phyloP scores from a whole-genome alignment of 768 basidiomycete genomes.

The Rhizopogon rudus region DNA sequence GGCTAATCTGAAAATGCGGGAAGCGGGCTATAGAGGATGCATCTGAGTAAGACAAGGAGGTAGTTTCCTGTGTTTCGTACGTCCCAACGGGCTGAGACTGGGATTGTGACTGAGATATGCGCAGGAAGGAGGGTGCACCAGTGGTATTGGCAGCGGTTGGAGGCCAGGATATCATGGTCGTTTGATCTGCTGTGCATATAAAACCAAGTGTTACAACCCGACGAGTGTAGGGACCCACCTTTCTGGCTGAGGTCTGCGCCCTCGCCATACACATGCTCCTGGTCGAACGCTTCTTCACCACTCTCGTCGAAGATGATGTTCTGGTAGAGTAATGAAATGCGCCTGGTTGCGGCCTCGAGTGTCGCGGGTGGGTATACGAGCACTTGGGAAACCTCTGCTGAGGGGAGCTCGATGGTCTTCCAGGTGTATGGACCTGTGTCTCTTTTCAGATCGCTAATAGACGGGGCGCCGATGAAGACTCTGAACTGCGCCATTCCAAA shows the following conservation, averaged over 20 bases:
- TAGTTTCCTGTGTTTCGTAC: conserved; percentile 40
- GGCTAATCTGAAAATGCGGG: conserved; percentile 68
- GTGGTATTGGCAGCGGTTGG: conserved; percentile 33
- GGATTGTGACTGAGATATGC: conserved; percentile 22
- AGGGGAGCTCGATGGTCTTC: conserved; percentile 34
- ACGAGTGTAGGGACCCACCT: neutral
- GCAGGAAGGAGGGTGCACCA: conserved; percentile 20
- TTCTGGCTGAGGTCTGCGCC: conserved; percentile 9
- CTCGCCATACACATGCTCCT: conserved; percentile 12
- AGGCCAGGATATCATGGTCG: conserved; percentile 55
- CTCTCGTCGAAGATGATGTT: conserved; percentile 63
- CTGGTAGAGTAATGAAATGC: conserved; percentile 66
- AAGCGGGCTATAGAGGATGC: conserved; percentile 70
- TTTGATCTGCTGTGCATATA: conserved; percentile 32
- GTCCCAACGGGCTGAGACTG: conserved; percentile 13
- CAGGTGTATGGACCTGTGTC: conserved; percentile 38
- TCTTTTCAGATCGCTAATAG: conserved; percentile 27
- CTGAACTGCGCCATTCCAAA: conserved; percentile 31
- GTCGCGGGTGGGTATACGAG: conserved; percentile 44
- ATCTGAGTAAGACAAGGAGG: conserved; percentile 55
- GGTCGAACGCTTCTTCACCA: conserved; percentile 28
- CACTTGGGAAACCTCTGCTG: conserved; percentile 16
- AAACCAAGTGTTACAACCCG: neutral
- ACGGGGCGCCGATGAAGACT: conserved; percentile 50
- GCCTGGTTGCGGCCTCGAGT: conserved; percentile 60